phyloP scores from a whole-genome alignment of 345 rosid genomes.

The Dimocarpus longan region DNA sequence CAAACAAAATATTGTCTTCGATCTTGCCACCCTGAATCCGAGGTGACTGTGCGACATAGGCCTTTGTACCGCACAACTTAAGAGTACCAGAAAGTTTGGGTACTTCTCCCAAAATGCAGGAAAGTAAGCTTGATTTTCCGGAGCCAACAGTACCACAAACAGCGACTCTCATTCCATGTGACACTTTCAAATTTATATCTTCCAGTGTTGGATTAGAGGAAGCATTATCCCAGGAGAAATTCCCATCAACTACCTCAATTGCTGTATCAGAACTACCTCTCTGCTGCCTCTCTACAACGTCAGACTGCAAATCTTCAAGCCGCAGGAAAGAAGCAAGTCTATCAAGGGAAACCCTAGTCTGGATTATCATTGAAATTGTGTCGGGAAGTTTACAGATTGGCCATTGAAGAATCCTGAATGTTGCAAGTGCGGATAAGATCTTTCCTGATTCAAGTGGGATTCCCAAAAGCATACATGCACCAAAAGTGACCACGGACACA shows the following conservation, averaged over 20 bases:
- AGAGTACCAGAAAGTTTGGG: conserved; percentile 34
- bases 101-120: conserved; percentile 22
- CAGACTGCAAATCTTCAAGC: conserved; percentile 33
- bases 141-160: conserved; percentile 39
- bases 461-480: conserved; percentile 31
- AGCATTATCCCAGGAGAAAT: conserved; percentile 39
- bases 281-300: conserved; percentile 30
- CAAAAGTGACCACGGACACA: conserved; percentile 25
- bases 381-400: conserved; percentile 36
- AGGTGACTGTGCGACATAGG: conserved; percentile 42
- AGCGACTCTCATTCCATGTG: conserved; percentile 35
- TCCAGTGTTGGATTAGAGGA: conserved; percentile 26
- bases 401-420: conserved; percentile 34
- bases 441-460: conserved; percentile 36
- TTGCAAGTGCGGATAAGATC: conserved; percentile 42
- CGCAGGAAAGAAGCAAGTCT: conserved; percentile 34
- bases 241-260: conserved; percentile 35
- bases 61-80: conserved; percentile 37
- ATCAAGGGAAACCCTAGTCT: conserved; percentile 40
- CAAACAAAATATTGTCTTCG: conserved; percentile 42
- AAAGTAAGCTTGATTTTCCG: no score
- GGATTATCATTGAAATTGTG: conserved; percentile 34
- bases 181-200: conserved; percentile 31
- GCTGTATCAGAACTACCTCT: conserved; percentile 25
- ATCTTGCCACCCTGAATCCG: conserved; percentile 41